phyloP scores from a whole-genome alignment of 2,329 filamentous ascomycete genomes.

The Colletotrichum sp. region DNA sequence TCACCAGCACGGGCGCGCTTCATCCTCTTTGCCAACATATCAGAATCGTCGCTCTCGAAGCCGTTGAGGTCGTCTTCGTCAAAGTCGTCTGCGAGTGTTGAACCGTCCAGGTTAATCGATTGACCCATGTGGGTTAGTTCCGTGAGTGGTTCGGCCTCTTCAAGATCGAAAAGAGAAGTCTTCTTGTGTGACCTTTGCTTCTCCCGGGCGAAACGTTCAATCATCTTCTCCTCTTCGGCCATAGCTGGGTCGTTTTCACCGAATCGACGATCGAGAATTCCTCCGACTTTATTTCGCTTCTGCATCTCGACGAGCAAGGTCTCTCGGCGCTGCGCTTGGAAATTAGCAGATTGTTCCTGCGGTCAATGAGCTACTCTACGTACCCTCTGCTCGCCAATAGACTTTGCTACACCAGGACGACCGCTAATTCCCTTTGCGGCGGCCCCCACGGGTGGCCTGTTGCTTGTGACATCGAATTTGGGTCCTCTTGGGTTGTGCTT shows the following conservation, averaged over 20 bases:
- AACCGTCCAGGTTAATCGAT: constrained; percentile 64
- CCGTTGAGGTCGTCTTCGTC: constrained; percentile 73
- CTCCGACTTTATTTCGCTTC: constrained; percentile 86
- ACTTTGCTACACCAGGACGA: constrained; percentile 83
- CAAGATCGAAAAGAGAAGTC: constrained; percentile 84
- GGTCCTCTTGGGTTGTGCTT: constrained; percentile 77
- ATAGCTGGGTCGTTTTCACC: constrained; percentile 95
- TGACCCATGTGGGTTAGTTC: constrained; percentile 85
- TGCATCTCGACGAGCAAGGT: constrained; percentile 92
- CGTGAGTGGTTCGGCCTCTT: constrained; percentile 72
- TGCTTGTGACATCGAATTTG: constrained; percentile 85
- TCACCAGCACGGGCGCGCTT: constrained; percentile 59
- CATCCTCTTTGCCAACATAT: constrained; percentile 56
- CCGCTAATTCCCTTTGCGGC: constrained; percentile 67
- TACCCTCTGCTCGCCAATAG: constrained; percentile 83
- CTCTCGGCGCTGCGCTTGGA: constrained; percentile 64
- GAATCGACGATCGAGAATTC: constrained; percentile 90
- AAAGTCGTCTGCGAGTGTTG: constrained; percentile 69
- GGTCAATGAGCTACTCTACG: constrained; percentile 26
- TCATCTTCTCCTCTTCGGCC: constrained; percentile 90
- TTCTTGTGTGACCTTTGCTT: constrained; percentile 81
- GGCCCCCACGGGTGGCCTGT: constrained; percentile 56
- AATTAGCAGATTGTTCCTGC: not conserved
- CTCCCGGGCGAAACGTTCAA: constrained; percentile 88
- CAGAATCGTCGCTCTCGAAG: constrained; percentile 61